phyloP scores from a whole-genome alignment of 805 yeast genomes.

The Spathaspora hagerdaliae region DNA sequence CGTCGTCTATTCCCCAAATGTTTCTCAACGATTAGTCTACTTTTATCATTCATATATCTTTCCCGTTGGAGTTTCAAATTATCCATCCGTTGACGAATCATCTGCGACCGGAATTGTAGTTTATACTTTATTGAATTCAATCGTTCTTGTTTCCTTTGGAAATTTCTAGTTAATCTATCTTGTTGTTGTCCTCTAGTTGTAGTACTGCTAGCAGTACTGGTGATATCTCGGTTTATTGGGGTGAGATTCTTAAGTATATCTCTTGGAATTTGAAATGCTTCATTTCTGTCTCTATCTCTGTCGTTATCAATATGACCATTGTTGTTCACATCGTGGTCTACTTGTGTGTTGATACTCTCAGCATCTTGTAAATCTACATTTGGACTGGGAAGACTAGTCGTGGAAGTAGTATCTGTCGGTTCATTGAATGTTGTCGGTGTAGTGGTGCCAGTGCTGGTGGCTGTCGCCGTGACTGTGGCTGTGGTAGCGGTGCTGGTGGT shows the following conservation, averaged over 20 bases:
- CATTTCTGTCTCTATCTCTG: too few relatives aligned
- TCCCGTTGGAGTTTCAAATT: slow-evolving; percentile 1
- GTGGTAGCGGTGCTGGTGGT: too few relatives aligned
- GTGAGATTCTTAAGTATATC: slow-evolving; percentile 6
- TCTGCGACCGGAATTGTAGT: background rate
- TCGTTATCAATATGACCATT: too few relatives aligned
- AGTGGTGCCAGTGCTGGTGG: too few relatives aligned
- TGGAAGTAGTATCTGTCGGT: too few relatives aligned
- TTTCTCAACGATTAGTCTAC: background rate
- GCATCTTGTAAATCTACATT: too few relatives aligned
- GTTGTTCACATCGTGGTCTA: too few relatives aligned
- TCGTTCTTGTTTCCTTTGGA: slow-evolving; percentile 1
- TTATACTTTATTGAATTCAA: background rate
- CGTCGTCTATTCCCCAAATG: slow-evolving; percentile 3
- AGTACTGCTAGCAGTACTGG: background rate
- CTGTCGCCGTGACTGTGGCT: too few relatives aligned
- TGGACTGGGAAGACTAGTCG: too few relatives aligned
- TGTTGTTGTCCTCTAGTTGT: background rate
- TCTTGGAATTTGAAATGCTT: slow-evolving; percentile 2
- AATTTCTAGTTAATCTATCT: background rate
- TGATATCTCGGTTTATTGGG: background rate
- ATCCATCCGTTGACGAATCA: background rate
- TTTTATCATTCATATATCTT: background rate
- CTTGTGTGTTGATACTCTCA: too few relatives aligned
- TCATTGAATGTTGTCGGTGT: too few relatives aligned